Conservation (phyloP, 192 early-diverging fungal species). For the Coemansia sp. region DNA sequence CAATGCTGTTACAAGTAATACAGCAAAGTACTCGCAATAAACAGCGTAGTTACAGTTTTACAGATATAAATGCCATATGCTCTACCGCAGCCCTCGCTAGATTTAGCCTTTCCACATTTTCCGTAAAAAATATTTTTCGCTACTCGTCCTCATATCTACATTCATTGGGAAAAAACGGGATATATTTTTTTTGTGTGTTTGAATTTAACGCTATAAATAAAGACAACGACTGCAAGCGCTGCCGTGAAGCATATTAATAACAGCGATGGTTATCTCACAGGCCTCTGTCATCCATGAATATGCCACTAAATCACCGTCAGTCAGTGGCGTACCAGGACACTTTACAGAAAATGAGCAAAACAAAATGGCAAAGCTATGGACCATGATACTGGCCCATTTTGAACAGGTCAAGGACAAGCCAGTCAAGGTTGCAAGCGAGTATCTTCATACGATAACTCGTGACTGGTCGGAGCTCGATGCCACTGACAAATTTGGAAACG, state of each 20-base stretch:
- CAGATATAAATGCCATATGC: not conserved
- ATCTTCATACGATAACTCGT: conserved; percentile 18
- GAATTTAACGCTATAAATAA: not conserved
- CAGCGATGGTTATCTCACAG: conserved; percentile 44
- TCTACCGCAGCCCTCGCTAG: not conserved
- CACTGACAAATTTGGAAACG: conserved; percentile 15
- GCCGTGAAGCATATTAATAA: not conserved
- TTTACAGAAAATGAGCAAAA: conserved; percentile 35
- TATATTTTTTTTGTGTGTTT: not conserved
- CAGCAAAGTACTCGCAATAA: not conserved
- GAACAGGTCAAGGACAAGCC: conserved; percentile 24
- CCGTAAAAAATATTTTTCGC: not conserved
- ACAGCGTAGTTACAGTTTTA: not conserved
- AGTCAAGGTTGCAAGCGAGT: conserved; percentile 31
- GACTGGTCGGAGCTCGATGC: conserved; percentile 40
- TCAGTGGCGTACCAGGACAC: conserved; percentile 22
- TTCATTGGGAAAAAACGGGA: not conserved
- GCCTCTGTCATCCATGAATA: conserved; percentile 44
- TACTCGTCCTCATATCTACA: not conserved
- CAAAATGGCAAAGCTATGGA: conserved; percentile 42
- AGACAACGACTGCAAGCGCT: not conserved
- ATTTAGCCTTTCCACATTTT: not conserved
- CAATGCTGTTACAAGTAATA: not conserved
- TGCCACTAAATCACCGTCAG: conserved; percentile 16
- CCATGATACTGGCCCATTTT: conserved; percentile 29